Evolutionary conservation across 2,329 filamentous ascomycete genomes (phyloP).

Genomic region (Aureobasidium sp.): DNA sequence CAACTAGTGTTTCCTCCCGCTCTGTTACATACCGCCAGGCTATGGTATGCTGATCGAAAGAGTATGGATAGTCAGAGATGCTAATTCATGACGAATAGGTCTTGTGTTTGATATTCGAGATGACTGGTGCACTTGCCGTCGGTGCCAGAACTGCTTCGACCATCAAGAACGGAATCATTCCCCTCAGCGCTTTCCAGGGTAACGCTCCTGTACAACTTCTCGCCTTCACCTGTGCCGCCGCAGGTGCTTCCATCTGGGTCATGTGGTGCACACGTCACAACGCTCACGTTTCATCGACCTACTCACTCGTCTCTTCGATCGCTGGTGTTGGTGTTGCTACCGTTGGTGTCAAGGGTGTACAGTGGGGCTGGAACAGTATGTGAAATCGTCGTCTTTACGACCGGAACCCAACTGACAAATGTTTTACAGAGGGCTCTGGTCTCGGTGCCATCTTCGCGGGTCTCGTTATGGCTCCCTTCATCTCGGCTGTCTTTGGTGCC

Average conservation of each 20-base stretch:
- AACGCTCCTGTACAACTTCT: constrained; percentile 48
- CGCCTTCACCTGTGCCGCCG: constrained; percentile 51
- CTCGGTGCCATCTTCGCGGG: constrained; percentile 49
- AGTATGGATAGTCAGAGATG: not conserved
- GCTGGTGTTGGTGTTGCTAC: constrained; percentile 67
- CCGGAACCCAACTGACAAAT: not conserved
- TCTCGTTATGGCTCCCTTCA: constrained; percentile 55
- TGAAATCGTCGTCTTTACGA: not conserved
- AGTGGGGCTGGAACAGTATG: constrained; percentile 45
- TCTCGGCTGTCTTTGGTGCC: constrained; percentile 54
- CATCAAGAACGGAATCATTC: constrained; percentile 59
- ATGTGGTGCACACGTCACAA: constrained; percentile 61
- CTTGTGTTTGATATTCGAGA: constrained; percentile 55
- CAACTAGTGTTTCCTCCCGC: constrained; percentile 56
- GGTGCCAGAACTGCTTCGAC: constrained; percentile 56
- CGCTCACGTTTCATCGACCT: constrained; percentile 68
- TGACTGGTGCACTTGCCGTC: constrained; percentile 58
- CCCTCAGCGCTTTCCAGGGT: constrained; percentile 50
- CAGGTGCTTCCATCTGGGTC: constrained; percentile 61
- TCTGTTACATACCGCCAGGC: constrained; percentile 59
- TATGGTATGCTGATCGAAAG: constrained; percentile 31
- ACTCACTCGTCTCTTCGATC: constrained; percentile 66
- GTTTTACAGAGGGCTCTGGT: constrained; percentile 38
- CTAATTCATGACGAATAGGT: constrained; percentile 27
- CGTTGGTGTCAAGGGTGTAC: constrained; percentile 44